A percentile compares a stretch with the other conserved stretches of the same genome.
These are phyloP conservation scores for Chloropicon primus DNA, from an alignment of 139 green algal species.

Conservation along the genomic window DNA sequence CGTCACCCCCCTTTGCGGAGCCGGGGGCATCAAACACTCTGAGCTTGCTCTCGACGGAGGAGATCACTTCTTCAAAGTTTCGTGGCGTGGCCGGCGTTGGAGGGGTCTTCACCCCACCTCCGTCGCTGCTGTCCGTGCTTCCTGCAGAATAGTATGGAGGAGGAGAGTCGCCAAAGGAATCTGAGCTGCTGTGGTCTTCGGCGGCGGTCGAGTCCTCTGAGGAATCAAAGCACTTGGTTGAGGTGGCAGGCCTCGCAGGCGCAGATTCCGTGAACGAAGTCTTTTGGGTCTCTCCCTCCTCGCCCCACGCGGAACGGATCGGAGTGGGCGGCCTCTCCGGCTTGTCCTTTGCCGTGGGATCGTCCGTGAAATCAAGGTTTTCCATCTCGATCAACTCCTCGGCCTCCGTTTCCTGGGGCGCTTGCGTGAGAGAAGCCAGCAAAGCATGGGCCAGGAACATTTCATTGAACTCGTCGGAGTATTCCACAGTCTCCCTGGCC, in stretches of 20 bases:
- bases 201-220: not conserved
- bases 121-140: not conserved
- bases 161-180: not conserved
- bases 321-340: not conserved
- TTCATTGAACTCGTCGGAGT: not conserved
- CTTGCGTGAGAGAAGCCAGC: not conserved
- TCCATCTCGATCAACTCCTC: not conserved
- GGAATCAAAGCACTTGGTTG: not conserved
- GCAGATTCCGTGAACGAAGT: too few relatives aligned
- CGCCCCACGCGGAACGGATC: not conserved
- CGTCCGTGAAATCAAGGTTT: too few relatives aligned
- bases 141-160: not conserved
- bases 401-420: not conserved
- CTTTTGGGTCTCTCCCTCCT: not conserved
- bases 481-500: not conserved
- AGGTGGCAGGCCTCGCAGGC: not conserved
- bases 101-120: not conserved
- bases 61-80: not conserved
- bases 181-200: not conserved
- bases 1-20: not conserved
- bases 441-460: not conserved
- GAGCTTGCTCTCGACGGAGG: not conserved
- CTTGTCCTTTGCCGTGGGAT: not conserved
- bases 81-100: not conserved
- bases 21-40: not conserved